Conservation (phyloP, 371 early-diverging fungal genomes). For the Mucor racemosus region DNA sequence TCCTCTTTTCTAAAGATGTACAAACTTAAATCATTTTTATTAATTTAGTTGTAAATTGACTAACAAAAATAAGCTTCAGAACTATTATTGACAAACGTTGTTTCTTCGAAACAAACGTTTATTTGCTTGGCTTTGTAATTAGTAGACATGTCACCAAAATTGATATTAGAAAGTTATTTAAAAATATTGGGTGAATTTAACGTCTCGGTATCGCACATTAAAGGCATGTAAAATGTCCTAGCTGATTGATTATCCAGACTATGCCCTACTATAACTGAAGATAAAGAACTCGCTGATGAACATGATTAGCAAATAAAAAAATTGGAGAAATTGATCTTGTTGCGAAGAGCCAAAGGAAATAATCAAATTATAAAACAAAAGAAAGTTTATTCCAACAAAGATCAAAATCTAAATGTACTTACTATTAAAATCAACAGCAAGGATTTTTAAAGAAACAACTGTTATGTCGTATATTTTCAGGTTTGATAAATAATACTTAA, state of each 20-base stretch:
- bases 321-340: background rate
- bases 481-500: too few relatives aligned
- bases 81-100: conserved; percentile 19
- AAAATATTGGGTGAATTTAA: background rate
- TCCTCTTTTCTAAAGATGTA: too few relatives aligned
- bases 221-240: background rate
- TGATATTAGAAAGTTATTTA: conserved; percentile 11
- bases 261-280: background rate
- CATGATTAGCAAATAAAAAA: too few relatives aligned
- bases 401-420: conserved; percentile 13
- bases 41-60: too few relatives aligned
- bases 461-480: too few relatives aligned
- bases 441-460: too few relatives aligned
- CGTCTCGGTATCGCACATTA: background rate
- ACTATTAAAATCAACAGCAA: conserved; percentile 11
- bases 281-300: conserved; percentile 11
- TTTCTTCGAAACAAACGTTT: background rate
- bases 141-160: conserved; percentile 12
- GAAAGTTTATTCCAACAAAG: background rate
- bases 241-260: background rate
- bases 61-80: too few relatives aligned
- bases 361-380: conserved; percentile 2
- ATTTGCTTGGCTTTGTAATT: conserved; percentile 21
- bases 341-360: background rate
- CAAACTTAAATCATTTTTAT: too few relatives aligned